Evolutionary conservation across 1,284 basidiomycete species (phyloP).

Genomic region (Ganoderma resinaceum): DNA sequence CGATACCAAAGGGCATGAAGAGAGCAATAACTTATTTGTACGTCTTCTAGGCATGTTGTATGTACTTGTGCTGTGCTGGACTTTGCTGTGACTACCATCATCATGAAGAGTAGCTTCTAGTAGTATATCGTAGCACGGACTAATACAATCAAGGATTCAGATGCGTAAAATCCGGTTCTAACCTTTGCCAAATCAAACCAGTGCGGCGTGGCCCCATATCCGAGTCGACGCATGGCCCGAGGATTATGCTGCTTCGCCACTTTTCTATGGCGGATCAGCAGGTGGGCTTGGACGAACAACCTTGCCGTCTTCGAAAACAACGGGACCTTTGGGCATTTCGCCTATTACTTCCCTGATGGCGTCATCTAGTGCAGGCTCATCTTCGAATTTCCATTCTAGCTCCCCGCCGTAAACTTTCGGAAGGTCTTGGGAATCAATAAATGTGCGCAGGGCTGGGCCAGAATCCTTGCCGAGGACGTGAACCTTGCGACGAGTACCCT

Average conservation of each 20-base stretch:
- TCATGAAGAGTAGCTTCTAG: slow-evolving; percentile 21
- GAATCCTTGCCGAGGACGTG: slow-evolving; percentile 68
- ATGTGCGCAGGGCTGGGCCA: slow-evolving; percentile 53
- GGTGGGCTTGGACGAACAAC: slow-evolving; percentile 33
- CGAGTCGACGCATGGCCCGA: background rate
- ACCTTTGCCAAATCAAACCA: background rate
- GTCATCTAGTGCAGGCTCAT: slow-evolving; percentile 68
- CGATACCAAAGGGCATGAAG: slow-evolving; percentile 5
- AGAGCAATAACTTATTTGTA: slow-evolving; percentile 19
- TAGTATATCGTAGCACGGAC: slow-evolving; percentile 16
- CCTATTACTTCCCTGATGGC: slow-evolving; percentile 48
- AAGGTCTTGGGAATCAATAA: slow-evolving; percentile 64
- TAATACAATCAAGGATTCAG: slow-evolving; percentile 18
- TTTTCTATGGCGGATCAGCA: background rate
- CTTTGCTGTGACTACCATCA: slow-evolving; percentile 15
- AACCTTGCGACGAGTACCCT: slow-evolving; percentile 75
- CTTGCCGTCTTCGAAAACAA: slow-evolving; percentile 54
- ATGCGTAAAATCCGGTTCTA: background rate
- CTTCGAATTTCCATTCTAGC: slow-evolving; percentile 69
- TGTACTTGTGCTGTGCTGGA: slow-evolving; percentile 21
- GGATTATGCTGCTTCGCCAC: background rate
- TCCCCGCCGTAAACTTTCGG: slow-evolving; percentile 73
- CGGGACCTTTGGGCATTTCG: slow-evolving; percentile 60
- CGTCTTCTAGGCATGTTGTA: slow-evolving; percentile 12
- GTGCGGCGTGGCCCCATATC: background rate